These are phyloP conservation scores for Fusarium fujikuroi DNA, from an alignment of 2,329 filamentous ascomycete species.

Conservation along the genomic window DNA sequence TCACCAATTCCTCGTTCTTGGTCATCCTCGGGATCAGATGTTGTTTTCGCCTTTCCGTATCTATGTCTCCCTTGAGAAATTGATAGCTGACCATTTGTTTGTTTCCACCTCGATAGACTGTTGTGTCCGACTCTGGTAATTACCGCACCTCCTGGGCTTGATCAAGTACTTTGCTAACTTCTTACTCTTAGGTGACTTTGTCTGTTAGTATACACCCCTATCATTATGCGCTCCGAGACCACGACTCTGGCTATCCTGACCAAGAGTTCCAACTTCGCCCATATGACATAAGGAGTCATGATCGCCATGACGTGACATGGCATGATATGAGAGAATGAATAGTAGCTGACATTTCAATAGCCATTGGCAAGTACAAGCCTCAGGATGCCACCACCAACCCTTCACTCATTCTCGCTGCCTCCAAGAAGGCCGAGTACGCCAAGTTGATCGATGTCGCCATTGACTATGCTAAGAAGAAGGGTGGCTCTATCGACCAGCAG, in stretches of 20 bases:
- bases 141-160: constrained; percentile 44
- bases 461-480: constrained; percentile 83
- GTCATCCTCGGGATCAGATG: background rate
- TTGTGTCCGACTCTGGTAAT: constrained; percentile 96
- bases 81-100: constrained; percentile 40
- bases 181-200: constrained; percentile 73
- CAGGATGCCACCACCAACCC: constrained; percentile 99
- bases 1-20: background rate
- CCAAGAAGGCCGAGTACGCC: constrained; percentile 97
- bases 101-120: constrained; percentile 67
- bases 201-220: constrained; percentile 66
- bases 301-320: constrained; percentile 18
- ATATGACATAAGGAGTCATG: constrained; percentile 9
- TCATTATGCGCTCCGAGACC: constrained; percentile 11
- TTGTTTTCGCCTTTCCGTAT: background rate
- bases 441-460: constrained; percentile 89
- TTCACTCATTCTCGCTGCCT: constrained; percentile 95
- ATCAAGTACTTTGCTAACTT: constrained; percentile 46
- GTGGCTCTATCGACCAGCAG: constrained; percentile 77
- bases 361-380: constrained; percentile 99
- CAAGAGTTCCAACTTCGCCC: background rate
- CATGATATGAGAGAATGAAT: constrained; percentile 20
- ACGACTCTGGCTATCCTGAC: background rate
- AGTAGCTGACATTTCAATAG: constrained; percentile 58
- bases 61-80: constrained; percentile 1